phyloP scores from a whole-genome alignment of 2,329 filamentous ascomycete genomes.

The Calycina herbarum region DNA sequence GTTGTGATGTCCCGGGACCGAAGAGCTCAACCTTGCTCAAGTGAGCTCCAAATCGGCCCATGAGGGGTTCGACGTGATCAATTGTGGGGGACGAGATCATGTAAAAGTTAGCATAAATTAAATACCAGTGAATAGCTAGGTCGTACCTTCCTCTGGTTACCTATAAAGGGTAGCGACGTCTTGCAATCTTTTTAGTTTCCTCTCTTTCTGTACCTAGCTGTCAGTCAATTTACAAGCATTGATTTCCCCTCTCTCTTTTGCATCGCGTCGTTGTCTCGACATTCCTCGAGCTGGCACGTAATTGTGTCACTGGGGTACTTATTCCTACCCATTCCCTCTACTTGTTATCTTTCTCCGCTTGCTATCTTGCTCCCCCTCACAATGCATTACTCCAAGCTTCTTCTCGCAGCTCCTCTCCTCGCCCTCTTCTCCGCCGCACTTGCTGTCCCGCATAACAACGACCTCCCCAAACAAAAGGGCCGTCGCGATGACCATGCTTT shows the following conservation, averaged over 20 bases:
- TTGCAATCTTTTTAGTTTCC: not conserved
- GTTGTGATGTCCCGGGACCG: slow-evolving; percentile 6
- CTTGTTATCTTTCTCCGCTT: not conserved
- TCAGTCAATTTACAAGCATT: not conserved
- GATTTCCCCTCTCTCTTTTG: not conserved
- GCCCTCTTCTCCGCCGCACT: slow-evolving; percentile 21
- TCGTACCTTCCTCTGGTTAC: not conserved
- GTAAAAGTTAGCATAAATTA: not conserved
- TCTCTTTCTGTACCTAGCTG: not conserved
- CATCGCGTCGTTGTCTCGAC: not conserved
- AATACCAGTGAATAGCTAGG: not conserved
- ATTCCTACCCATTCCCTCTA: not conserved
- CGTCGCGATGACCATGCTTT: slow-evolving; percentile 26
- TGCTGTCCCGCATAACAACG: slow-evolving; percentile 24
- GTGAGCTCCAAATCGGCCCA: not conserved
- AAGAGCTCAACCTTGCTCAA: slow-evolving; percentile 1
- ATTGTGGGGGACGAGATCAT: not conserved
- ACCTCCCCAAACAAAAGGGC: slow-evolving; percentile 16
- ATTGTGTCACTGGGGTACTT: not conserved
- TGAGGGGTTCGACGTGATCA: slow-evolving; percentile 13
- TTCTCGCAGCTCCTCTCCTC: slow-evolving; percentile 21
- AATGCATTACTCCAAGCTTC: slow-evolving; percentile 28
- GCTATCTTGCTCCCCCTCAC: not conserved
- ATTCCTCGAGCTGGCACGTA: not conserved
- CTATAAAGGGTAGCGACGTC: not conserved